Percentiles rank a stretch among this genome's conserved stretches.
phyloP scores from a whole-genome alignment of 2,329 filamentous ascomycete species.

The Pseudogymnoascus sp. region DNA sequence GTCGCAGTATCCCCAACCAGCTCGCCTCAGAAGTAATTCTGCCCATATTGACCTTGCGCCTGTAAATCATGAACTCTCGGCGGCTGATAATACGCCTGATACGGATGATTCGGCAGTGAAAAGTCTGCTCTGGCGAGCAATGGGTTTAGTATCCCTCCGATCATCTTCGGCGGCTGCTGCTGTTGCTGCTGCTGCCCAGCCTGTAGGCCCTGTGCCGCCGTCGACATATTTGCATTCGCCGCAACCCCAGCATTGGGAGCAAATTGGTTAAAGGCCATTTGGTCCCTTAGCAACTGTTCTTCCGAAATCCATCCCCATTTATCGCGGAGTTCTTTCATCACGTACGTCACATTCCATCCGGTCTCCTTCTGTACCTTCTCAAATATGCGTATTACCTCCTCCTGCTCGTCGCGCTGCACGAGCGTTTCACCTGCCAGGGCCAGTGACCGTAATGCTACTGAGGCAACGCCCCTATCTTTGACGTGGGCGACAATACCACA shows the following conservation, averaged over 20 bases:
- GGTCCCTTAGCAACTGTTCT: constrained; percentile 17
- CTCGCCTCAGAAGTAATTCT: constrained; percentile 4
- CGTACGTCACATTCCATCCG: constrained; percentile 66
- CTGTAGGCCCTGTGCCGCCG: constrained; percentile 13
- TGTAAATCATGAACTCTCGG: constrained; percentile 42
- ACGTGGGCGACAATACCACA: constrained; percentile 85
- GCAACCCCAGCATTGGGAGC: constrained; percentile 13
- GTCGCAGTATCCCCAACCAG: background rate
- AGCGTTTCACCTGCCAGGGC: constrained; percentile 70
- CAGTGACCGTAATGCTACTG: constrained; percentile 70
- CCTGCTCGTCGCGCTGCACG: constrained; percentile 61
- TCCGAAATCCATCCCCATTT: constrained; percentile 64
- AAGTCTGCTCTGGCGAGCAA: constrained; percentile 67
- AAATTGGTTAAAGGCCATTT: constrained; percentile 14
- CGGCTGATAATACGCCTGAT: constrained; percentile 71
- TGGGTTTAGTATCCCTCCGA: constrained; percentile 57
- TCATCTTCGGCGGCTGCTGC: constrained; percentile 27
- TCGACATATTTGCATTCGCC: constrained; percentile 11
- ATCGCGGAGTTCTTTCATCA: constrained; percentile 65
- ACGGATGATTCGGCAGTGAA: constrained; percentile 69
- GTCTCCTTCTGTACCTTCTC: constrained; percentile 67
- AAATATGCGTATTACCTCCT: constrained; percentile 72
- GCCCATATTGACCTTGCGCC: constrained; percentile 23
- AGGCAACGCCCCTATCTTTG: constrained; percentile 71
- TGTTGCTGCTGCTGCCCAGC: constrained; percentile 22